Conservation (phyloP, 2,329 filamentous ascomycete species). For the Fusarium lateritium region DNA sequence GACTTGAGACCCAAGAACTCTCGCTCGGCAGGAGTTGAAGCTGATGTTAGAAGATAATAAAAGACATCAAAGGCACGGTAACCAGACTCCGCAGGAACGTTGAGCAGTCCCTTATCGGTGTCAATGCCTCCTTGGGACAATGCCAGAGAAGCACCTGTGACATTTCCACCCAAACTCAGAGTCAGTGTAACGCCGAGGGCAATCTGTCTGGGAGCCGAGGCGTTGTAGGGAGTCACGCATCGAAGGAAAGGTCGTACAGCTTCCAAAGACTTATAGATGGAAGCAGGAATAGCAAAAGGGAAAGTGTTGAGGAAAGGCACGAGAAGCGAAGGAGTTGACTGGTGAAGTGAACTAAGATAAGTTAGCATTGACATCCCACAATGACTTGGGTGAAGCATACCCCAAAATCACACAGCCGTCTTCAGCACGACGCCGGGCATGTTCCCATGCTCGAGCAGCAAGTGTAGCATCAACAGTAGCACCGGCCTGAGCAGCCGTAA, state of each 20-base stretch:
- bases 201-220: constrained; percentile 84
- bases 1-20: constrained; percentile 88
- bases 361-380: constrained; percentile 25
- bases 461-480: constrained; percentile 84
- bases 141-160: constrained; percentile 81
- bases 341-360: constrained; percentile 82
- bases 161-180: constrained; percentile 83
- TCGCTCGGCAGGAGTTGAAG: constrained; percentile 88
- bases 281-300: constrained; percentile 82
- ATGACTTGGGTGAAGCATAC: constrained; percentile 65
- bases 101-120: constrained; percentile 82
- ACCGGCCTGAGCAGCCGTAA: constrained; percentile 81
- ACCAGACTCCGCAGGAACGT: constrained; percentile 83
- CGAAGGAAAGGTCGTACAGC: constrained; percentile 89
- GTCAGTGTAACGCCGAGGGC: constrained; percentile 86
- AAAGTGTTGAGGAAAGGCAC: constrained; percentile 85
- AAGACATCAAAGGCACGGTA: constrained; percentile 97
- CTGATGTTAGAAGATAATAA: constrained; percentile 95
- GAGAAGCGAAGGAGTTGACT: constrained; percentile 88
- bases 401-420: constrained; percentile 93
- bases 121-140: constrained; percentile 92
- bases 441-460: constrained; percentile 91
- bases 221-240: constrained; percentile 90
- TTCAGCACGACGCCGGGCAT: constrained; percentile 92
- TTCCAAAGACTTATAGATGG: constrained; percentile 83